A percentile compares a stretch with the other conserved stretches of the same genome.
Evolutionary conservation across 257 asterid genomes (phyloP).

Genomic region (Thymus mandschuricus): DNA sequence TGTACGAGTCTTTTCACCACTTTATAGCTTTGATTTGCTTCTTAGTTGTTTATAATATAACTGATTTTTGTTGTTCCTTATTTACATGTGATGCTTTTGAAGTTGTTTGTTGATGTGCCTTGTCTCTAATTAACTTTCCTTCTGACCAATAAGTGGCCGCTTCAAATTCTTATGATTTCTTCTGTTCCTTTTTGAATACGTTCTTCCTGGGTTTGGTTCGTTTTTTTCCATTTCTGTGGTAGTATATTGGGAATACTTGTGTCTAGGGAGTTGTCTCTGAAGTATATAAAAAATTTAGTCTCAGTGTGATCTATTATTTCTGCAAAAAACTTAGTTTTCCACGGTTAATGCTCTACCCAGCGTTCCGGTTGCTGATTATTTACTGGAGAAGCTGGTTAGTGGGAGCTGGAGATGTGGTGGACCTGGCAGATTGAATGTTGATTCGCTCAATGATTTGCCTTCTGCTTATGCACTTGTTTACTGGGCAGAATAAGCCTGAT

Average conservation of each 20-base stretch:
- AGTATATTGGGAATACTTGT: background rate
- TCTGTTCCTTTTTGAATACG: conserved; percentile 20
- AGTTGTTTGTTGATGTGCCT: conserved; percentile 25
- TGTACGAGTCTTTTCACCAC: conserved; percentile 64
- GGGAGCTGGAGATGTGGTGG: conserved; percentile 53
- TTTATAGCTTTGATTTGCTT: conserved; percentile 35
- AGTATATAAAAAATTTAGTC: conserved; percentile 34
- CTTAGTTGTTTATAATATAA: conserved; percentile 15
- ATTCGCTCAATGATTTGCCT: conserved; percentile 38
- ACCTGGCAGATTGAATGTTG: conserved; percentile 46
- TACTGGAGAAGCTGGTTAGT: conserved; percentile 52
- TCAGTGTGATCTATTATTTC: conserved; percentile 40
- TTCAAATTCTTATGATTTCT: conserved; percentile 19
- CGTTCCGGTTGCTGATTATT: conserved; percentile 56
- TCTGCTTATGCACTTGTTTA: conserved; percentile 25
- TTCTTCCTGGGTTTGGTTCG: conserved; percentile 23
- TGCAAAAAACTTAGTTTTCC: conserved; percentile 55
- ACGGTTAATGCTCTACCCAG: conserved; percentile 53
- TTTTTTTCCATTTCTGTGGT: conserved; percentile 26
- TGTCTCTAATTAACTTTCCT: conserved; percentile 16
- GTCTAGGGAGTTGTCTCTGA: conserved; percentile 31
- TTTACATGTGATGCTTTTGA: conserved; percentile 33
- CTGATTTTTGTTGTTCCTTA: conserved; percentile 33
- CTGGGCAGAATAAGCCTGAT: conserved; percentile 38
- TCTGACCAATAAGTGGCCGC: conserved; percentile 14